Evolutionary conservation across 352 stramenopile species (phyloP), one percentile per base, ranked within the genome.

Genomic region (Pythium folliculosum): DNA sequence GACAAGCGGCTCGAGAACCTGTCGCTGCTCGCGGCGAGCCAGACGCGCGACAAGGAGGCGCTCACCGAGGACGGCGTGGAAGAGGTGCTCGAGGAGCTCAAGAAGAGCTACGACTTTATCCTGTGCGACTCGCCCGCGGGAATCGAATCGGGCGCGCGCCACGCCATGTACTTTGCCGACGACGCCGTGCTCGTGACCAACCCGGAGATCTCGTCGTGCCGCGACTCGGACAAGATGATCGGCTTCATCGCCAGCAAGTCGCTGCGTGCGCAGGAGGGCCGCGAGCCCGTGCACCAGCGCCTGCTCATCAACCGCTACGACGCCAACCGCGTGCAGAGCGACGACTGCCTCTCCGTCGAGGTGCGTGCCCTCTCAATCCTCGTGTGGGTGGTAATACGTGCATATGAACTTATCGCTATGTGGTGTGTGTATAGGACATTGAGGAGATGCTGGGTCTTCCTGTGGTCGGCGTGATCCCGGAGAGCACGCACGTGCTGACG

Each of bases 151-250:
- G 91, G 91, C 7, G 91, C 90, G 16, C 79, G 86, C 23, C 91
- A 97, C 69, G 90, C 89, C 66, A 97, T 97, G 91, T 97, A 94
- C 81, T 97, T 97, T 75, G 88, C 87, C 32, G 91, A 97, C 65
- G 91, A 98, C 72, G 92, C 92, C 37, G 89, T 98, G 40, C 84
- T 98, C 43, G 92, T 98, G 68, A 97, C 91, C n/a, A 98, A 98
- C 73, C 92, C 92, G 13, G 92, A 97, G 77, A 92, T 98, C 51
- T 96, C 85, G 59, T 94, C 81, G 30, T 97, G 90, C 73, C 80
- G 92, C 17, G 93, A 98, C 77, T 96, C 90, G 67, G 93, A 98
- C 80, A 98, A 98, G 75, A 98, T 98, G 93, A 96, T 98, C 69
- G 93, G 93, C 37, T 98, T 97, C 69, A 97, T 98, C 61, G 82